phyloP scores from a whole-genome alignment of 2,329 filamentous ascomycete species.

The Diaporthe humulicola region DNA sequence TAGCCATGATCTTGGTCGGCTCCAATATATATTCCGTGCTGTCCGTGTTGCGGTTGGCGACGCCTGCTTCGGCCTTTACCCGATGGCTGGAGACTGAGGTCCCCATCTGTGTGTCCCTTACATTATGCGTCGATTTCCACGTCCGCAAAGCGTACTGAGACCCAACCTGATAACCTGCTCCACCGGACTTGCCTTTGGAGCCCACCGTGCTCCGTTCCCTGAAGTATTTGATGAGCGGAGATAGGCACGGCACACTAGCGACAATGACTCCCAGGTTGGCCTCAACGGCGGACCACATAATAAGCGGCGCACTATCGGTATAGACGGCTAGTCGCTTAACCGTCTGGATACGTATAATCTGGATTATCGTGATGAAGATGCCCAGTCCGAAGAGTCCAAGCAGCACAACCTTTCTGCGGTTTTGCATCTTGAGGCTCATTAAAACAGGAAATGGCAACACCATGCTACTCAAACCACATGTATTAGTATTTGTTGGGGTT shows the following conservation, averaged over 20 bases:
- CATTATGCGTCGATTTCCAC: constrained; percentile 1
- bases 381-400: constrained; percentile 61
- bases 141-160: constrained; percentile 25
- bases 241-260: constrained; percentile 47
- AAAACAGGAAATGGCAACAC: constrained; percentile 57
- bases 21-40: constrained; percentile 28
- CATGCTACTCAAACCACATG: constrained; percentile 47
- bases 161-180: constrained; percentile 19
- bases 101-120: neutral
- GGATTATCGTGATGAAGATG: constrained; percentile 64
- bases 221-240: constrained; percentile 55
- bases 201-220: constrained; percentile 25
- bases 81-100: neutral
- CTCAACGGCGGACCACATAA: constrained; percentile 35
- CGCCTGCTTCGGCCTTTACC: constrained; percentile 1
- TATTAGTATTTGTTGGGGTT: neutral
- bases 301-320: constrained; percentile 57
- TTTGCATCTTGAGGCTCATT: constrained; percentile 49
- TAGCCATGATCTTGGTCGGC: constrained; percentile 17
- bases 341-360: constrained; percentile 64
- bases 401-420: constrained; percentile 57
- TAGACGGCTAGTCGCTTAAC: constrained; percentile 58
- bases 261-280: constrained; percentile 36
- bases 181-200: constrained; percentile 13
- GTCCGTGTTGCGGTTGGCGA: neutral